Conservation (phyloP, 2,329 filamentous ascomycete species). For the Aspergillus pseudoglaucus region DNA sequence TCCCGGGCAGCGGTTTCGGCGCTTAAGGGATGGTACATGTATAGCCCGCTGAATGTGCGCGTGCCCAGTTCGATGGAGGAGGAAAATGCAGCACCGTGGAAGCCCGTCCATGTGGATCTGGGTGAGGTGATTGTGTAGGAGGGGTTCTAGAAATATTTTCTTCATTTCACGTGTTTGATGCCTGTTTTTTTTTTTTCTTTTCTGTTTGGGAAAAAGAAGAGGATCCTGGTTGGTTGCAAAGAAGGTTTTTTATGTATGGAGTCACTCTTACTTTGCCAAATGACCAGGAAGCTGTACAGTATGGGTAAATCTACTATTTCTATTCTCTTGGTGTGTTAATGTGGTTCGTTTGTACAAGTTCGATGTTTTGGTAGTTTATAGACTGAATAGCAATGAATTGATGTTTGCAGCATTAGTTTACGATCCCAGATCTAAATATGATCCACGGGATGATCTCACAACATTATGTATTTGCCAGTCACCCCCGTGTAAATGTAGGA, state of each 20-base stretch:
- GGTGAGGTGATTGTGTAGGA: slow-evolving; percentile 58
- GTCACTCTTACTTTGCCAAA: slow-evolving; percentile 24
- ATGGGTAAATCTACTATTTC: slow-evolving; percentile 29
- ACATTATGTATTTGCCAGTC: background rate
- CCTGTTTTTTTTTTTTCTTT: slow-evolving; percentile 12
- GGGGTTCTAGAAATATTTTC: background rate
- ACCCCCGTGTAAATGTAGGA: too few relatives aligned
- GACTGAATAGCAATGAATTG: background rate
- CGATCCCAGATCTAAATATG: background rate
- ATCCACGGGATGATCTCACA: too few relatives aligned
- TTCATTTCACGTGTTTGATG: too few relatives aligned
- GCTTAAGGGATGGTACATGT: slow-evolving; percentile 93
- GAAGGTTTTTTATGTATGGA: background rate
- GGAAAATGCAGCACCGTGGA: slow-evolving; percentile 57
- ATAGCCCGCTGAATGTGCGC: slow-evolving; percentile 65
- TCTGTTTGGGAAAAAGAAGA: background rate
- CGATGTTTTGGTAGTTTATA: slow-evolving; percentile 7
- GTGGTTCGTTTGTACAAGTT: slow-evolving; percentile 8
- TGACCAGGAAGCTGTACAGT: slow-evolving; percentile 31
- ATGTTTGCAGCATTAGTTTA: background rate
- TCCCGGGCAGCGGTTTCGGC: slow-evolving; percentile 74
- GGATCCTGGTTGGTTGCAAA: too few relatives aligned
- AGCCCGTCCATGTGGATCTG: slow-evolving; percentile 62
- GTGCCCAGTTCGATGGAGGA: slow-evolving; percentile 65
- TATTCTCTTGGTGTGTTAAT: slow-evolving; percentile 26